Conservation (phyloP, 495 filamentous ascomycete genomes). For the Talaromyces liani region DNA sequence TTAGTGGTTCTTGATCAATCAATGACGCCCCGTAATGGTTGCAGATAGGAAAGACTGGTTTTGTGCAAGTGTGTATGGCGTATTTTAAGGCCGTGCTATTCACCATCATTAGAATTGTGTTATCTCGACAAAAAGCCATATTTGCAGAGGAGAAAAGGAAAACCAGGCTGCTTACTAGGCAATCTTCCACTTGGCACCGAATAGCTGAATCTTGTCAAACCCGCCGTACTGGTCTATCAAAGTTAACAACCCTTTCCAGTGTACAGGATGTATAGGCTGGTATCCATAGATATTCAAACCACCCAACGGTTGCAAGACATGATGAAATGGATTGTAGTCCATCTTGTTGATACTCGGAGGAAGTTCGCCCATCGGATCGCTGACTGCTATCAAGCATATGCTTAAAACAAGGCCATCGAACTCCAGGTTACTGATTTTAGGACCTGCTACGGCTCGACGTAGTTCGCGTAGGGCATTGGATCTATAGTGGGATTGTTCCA, state of each 20-base stretch:
- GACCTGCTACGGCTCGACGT: neutral
- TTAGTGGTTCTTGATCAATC: neutral
- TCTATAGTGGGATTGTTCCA: slow-evolving; percentile 4
- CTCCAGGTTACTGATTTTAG: neutral
- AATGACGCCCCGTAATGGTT: neutral
- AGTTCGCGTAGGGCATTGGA: slow-evolving; percentile 3
- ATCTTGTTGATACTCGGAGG: neutral
- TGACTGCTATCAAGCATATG: slow-evolving; percentile 2
- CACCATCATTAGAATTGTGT: neutral
- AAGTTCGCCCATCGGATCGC: slow-evolving; percentile 1
- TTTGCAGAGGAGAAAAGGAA: neutral
- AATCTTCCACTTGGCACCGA: slow-evolving; percentile 1
- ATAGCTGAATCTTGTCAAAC: neutral
- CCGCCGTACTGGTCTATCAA: slow-evolving; percentile 2
- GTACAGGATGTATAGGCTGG: slow-evolving; percentile 1
- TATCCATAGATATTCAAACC: slow-evolving; percentile 6
- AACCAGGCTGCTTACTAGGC: neutral
- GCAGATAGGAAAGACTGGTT: slow-evolving; percentile 8
- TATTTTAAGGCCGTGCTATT: slow-evolving; percentile 2
- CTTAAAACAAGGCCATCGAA: slow-evolving; percentile 1
- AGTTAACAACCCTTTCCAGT: slow-evolving; percentile 5
- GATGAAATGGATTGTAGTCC: slow-evolving; percentile 6
- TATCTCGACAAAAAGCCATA: neutral
- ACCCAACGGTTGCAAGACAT: neutral
- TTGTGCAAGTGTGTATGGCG: slow-evolving; percentile 7